Base-by-base conservation (phyloP, 2,329 filamentous ascomycete species). In the Microcera coccophila region DNA sequence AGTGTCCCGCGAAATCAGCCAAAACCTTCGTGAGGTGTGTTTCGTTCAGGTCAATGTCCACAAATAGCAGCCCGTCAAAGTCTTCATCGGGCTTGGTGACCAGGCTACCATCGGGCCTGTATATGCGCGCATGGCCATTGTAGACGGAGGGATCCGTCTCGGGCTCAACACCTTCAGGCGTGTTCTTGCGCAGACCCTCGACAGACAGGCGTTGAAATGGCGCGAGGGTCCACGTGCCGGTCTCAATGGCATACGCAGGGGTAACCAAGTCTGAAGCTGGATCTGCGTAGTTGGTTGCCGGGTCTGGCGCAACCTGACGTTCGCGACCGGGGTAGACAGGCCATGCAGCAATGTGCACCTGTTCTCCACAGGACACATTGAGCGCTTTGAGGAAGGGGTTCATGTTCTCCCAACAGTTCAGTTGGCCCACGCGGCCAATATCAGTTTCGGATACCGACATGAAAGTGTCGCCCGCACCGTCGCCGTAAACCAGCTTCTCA, bases 381-480 rank as follows among this genome's bases (percentile, higher is more conserved):
- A 62, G 54, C 3, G 50, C 46, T 41, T 58, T 57, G 36, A 58
- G 55, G 38, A 59, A 57, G 1, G 54, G 55, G 37, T 58, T 58
- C 56, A 59, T 72, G 47, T 81, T 73, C 53, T 79, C 74, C 73
- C 74, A 79, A 61, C 75, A 79, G 50, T 76, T 77, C 19, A 80
- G 62, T 4, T 70, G 71, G 0, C 76, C 77, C 4, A 80, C 65
- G 3, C 71, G 71, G 3, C 74, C 76, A 37, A 76, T 72, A 1
- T 67, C 64, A 1, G 72, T 71, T 31, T 74, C 66, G 4, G 71
- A 67, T 0, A 79, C 77, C 0, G 54, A 47, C 39, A 49, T 45
- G 35, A 77, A 73, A n/a, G 76, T 75, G 28, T 79, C 74, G 3
- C 74, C 78, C 1, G 75, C 69, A 3, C 75, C 77, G 38, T 81